These are phyloP conservation scores for Aquanectria penicillioides DNA, from an alignment of 2,329 filamentous ascomycete species.

Conservation along the genomic window DNA sequence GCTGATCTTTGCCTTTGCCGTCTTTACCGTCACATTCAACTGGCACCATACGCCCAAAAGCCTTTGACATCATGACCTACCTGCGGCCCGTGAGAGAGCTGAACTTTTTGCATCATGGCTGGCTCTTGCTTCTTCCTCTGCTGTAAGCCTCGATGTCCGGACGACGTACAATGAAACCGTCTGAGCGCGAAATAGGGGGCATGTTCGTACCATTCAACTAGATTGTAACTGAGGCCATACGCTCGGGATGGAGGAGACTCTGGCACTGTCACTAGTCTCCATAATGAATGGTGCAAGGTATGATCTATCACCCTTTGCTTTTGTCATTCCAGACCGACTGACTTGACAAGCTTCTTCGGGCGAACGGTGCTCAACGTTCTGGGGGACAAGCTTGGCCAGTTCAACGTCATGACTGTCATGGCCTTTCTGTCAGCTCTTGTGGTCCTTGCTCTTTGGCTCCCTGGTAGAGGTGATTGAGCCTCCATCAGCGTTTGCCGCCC, in stretches of 20 bases:
- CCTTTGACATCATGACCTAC: slow-evolving; percentile 22
- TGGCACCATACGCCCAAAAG: slow-evolving; percentile 19
- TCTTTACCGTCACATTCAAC: slow-evolving; percentile 31
- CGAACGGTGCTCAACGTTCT: slow-evolving; percentile 30
- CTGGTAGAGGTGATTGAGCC: slow-evolving; percentile 18
- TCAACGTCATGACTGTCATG: slow-evolving; percentile 31
- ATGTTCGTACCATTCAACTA: slow-evolving; percentile 33
- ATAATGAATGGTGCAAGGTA: slow-evolving; percentile 33
- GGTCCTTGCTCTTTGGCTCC: slow-evolving; percentile 28
- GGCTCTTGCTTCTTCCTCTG: slow-evolving; percentile 29
- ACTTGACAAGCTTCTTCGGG: slow-evolving; percentile 29
- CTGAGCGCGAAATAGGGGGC: slow-evolving; percentile 22
- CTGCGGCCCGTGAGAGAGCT: slow-evolving; percentile 18
- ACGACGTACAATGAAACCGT: background rate
- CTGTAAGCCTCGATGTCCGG: slow-evolving; percentile 17
- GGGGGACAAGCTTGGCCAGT: slow-evolving; percentile 30
- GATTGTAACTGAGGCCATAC: slow-evolving; percentile 30
- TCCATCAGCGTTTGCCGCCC: slow-evolving; percentile 25
- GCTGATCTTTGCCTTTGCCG: slow-evolving; percentile 33
- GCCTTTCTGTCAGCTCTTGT: slow-evolving; percentile 13
- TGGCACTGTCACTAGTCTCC: slow-evolving; percentile 28
- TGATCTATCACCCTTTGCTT: background rate
- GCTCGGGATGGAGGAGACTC: slow-evolving; percentile 24
- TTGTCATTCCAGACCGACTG: slow-evolving; percentile 9
- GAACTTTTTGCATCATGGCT: slow-evolving; percentile 29